Conservation (phyloP, 257 asterid species). For the Gentiana macrophylla region DNA sequence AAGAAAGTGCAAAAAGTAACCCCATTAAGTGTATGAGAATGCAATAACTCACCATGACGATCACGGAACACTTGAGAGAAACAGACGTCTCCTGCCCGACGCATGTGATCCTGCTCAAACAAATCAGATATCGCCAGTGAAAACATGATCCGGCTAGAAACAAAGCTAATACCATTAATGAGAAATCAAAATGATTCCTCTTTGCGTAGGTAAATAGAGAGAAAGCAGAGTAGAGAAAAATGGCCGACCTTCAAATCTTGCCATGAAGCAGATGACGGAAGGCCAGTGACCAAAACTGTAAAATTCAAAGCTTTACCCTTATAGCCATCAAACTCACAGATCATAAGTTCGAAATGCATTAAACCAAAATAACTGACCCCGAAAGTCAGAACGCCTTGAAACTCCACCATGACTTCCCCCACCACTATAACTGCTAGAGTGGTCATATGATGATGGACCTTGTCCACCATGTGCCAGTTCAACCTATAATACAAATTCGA, state of each 20-base stretch:
- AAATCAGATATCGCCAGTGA: too few relatives aligned
- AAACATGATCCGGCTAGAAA: constrained; percentile 29
- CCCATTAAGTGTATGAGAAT: background rate
- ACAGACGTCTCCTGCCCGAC: constrained; percentile 88
- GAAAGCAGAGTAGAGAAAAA: background rate
- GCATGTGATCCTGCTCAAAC: constrained; percentile 40
- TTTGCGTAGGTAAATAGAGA: too few relatives aligned
- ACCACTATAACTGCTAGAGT: constrained; percentile 45
- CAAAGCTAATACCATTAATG: too few relatives aligned
- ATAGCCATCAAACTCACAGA: background rate
- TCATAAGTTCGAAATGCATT: background rate
- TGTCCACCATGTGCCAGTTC: constrained; percentile 85
- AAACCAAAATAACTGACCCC: constrained; percentile 32
- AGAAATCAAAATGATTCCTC: too few relatives aligned
- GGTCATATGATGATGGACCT: constrained; percentile 60
- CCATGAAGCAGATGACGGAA: constrained; percentile 92
- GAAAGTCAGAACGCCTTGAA: constrained; percentile 63
- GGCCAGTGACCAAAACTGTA: constrained; percentile 76
- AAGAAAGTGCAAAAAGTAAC: too few relatives aligned
- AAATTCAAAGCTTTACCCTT: background rate
- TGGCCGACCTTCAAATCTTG: constrained; percentile 74
- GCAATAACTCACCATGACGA: constrained; percentile 40
- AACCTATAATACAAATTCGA: constrained; percentile 29
- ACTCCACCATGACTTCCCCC: constrained; percentile 53
- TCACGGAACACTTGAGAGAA: constrained; percentile 77